A percentile compares a stretch with the other conserved stretches of the same genome.
Conservation (phyloP, 1,139 yeast genomes). For the Barnettozyma hawaiiensis region DNA sequence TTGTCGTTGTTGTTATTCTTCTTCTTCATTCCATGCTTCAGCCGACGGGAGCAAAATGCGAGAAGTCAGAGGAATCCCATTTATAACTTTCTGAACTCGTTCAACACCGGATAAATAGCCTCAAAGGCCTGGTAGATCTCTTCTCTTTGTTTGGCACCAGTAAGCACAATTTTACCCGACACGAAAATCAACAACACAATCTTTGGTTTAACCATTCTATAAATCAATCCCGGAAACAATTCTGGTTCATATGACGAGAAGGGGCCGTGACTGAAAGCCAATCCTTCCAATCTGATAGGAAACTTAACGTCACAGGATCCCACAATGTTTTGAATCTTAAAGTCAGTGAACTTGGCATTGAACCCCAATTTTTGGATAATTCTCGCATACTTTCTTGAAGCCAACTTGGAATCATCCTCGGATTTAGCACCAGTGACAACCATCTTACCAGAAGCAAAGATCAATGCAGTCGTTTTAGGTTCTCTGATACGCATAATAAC, state of each 20-base stretch:
- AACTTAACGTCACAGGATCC: conserved; percentile 98
- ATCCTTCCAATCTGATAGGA: conserved; percentile 95
- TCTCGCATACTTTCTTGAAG: conserved; percentile 96
- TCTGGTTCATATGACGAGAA: conserved; percentile 99
- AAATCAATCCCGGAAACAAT: conserved; percentile 94
- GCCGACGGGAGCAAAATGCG: no score
- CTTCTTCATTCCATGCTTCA: no score
- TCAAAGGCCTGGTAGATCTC: conserved; percentile 98
- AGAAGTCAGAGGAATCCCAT: no score
- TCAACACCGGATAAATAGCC: conserved; percentile 95
- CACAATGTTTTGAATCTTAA: conserved; percentile 95
- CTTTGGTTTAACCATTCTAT: conserved; percentile 99
- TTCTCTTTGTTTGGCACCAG: conserved; percentile 99
- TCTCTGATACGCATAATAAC: conserved; percentile 99
- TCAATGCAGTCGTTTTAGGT: conserved; percentile 96
- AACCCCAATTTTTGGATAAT: conserved; percentile 97
- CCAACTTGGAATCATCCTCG: conserved; percentile 95
- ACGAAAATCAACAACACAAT: conserved; percentile 93
- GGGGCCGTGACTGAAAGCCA: conserved; percentile 97
- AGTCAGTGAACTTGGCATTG: conserved; percentile 92
- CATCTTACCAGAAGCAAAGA: conserved; percentile 98
- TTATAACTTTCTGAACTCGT: conserved; percentile 82
- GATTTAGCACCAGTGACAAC: conserved; percentile 99
- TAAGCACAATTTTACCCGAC: conserved; percentile 93
- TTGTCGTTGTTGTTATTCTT: no score